Percentiles rank a stretch among this genome's conserved stretches.
phyloP scores from a whole-genome alignment of 306 rosid genomes.

The Cucumis hystrix region DNA sequence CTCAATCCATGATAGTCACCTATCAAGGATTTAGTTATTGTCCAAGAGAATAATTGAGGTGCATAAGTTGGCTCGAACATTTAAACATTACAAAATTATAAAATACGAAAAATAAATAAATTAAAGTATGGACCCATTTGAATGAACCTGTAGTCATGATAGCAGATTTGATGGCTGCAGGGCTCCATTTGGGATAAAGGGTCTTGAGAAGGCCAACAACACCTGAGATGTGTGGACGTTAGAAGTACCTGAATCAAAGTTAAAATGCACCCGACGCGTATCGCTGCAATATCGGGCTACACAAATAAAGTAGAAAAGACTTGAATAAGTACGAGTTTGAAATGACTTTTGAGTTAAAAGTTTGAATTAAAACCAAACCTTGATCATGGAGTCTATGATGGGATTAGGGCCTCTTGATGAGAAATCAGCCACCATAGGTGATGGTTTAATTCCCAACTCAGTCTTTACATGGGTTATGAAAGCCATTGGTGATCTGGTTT shows the following conservation, averaged over 20 bases:
- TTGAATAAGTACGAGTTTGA: not conserved
- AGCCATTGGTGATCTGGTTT: not conserved
- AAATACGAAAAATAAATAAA: too few relatives aligned
- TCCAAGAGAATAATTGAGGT: too few relatives aligned
- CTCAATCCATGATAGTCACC: too few relatives aligned
- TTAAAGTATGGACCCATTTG: too few relatives aligned
- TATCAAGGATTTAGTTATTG: too few relatives aligned
- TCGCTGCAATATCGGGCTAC: slow-evolving; percentile 1
- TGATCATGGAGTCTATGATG: not conserved
- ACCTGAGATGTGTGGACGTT: not conserved
- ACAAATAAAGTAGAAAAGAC: not conserved
- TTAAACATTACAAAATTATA: too few relatives aligned
- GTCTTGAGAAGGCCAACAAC: not conserved
- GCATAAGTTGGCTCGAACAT: too few relatives aligned
- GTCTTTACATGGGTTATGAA: not conserved
- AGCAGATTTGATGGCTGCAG: slow-evolving; percentile 5
- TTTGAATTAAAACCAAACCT: not conserved
- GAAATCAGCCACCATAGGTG: not conserved
- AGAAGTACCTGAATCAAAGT: not conserved
- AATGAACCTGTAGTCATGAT: not conserved
- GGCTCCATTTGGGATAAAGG: not conserved
- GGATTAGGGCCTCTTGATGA: slow-evolving; percentile 5
- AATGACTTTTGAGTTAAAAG: too few relatives aligned
- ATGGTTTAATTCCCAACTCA: not conserved
- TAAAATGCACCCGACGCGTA: not conserved